These are phyloP conservation scores for Backusella parvicylindrica DNA, from an alignment of 192 early-diverging fungal genomes.

Conservation along the genomic window DNA sequence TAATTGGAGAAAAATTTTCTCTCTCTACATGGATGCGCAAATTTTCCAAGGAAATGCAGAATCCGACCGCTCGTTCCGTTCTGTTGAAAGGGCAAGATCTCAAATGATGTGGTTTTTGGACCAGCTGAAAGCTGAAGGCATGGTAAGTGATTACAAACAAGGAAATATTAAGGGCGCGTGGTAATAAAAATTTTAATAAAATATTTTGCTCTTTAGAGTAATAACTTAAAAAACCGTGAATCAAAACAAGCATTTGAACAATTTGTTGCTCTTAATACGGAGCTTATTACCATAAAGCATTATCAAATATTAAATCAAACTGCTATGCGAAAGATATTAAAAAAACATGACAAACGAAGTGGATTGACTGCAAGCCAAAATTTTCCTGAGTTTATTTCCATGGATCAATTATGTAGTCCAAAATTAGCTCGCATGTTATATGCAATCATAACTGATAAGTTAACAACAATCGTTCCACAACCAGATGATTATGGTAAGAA, in stretches of 20 bases:
- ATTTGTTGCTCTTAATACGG: constrained; percentile 70
- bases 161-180: neutral
- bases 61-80: constrained; percentile 50
- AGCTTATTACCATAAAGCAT: constrained; percentile 68
- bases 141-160: constrained; percentile 18
- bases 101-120: constrained; percentile 60
- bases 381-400: constrained; percentile 48
- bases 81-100: constrained; percentile 48
- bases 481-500: constrained; percentile 66
- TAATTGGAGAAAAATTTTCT: constrained; percentile 68
- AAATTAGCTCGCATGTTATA: constrained; percentile 61
- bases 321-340: constrained; percentile 81
- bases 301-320: constrained; percentile 78
- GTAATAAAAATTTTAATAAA: neutral
- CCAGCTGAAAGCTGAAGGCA: constrained; percentile 45
- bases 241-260: constrained; percentile 38
- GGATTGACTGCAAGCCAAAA: constrained; percentile 44
- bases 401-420: constrained; percentile 50
- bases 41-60: constrained; percentile 63
- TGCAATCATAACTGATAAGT: constrained; percentile 57
- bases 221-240: neutral
- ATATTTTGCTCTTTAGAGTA: neutral
- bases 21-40: constrained; percentile 66
- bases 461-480: constrained; percentile 75
- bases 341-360: constrained; percentile 91